Evolutionary conservation across 345 rosid genomes (phyloP).

Genomic region (Psidium friedrichsthalianum): DNA sequence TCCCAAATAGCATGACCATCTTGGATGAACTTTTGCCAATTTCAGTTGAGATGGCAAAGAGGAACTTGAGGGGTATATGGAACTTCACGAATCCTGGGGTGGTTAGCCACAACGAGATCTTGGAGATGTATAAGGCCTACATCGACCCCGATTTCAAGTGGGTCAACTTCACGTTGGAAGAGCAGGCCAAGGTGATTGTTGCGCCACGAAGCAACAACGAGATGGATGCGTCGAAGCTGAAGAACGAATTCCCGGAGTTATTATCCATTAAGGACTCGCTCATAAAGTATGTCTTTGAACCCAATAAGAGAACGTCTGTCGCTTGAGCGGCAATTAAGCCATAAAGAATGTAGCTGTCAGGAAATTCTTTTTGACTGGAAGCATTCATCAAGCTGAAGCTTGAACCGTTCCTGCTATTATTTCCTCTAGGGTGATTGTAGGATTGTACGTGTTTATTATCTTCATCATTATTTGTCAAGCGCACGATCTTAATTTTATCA

Average conservation of each 20-base stretch:
- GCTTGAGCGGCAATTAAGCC: not conserved
- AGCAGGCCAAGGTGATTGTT: slow-evolving; percentile 38
- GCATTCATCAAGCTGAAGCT: not conserved
- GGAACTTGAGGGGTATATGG: slow-evolving; percentile 37
- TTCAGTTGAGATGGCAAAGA: slow-evolving; percentile 36
- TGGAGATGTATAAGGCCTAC: slow-evolving; percentile 36
- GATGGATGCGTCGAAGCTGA: slow-evolving; percentile 35
- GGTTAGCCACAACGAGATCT: slow-evolving; percentile 33
- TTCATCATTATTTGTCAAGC: not conserved
- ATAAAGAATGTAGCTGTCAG: not conserved
- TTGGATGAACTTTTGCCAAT: slow-evolving; percentile 35
- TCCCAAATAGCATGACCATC: slow-evolving; percentile 28
- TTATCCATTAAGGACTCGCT: slow-evolving; percentile 33
- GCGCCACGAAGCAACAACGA: slow-evolving; percentile 43
- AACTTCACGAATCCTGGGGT: slow-evolving; percentile 46
- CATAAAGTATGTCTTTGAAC: slow-evolving; percentile 24
- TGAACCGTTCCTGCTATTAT: not conserved
- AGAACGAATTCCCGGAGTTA: slow-evolving; percentile 29
- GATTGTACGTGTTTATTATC: not conserved
- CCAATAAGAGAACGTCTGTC: slow-evolving; percentile 18
- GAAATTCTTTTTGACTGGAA: not conserved
- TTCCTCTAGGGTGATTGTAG: not conserved
- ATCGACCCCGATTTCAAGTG: slow-evolving; percentile 25
- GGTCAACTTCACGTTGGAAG: slow-evolving; percentile 32
- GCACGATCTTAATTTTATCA: not conserved